Base-by-base conservation (phyloP, 805 yeast genomes). In the Hanseniaspora vineae region DNA sequence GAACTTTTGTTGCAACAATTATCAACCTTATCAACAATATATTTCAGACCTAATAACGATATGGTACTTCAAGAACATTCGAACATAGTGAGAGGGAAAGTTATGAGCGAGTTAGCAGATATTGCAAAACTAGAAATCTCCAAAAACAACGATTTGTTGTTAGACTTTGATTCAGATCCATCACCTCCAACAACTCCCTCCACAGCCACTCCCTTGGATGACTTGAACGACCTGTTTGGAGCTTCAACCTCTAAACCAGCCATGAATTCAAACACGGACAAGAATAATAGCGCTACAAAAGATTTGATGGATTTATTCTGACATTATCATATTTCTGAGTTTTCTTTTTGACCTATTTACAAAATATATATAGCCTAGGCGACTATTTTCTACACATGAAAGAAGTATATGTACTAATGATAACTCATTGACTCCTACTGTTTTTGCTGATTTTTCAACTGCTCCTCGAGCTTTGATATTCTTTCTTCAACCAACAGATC, bases 1-100 rank as follows among this genome's bases (percentile, higher is more conserved):
- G 77, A 80, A 40, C 81, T 78, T 52, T 71, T 92, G 45, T 59
- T 90, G 31, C 60, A 68, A n/a, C 95, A 90, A 59, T 66, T 90
- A 48, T 80, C 94, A 2, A 82, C 92, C 9, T 72, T 92, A 51
- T 81, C 96, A 37, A 86, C 97, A 0, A 92, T 92, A 2, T 86
- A 86, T 59, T 94, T 84, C 64, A 83, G 82, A 59, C 95, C 97
- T 13, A 40, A 12, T 78, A 84, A 5, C 68, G 77, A 17, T 82
- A 19, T 19, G 17, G 14, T 20, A 19, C 13, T 40, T 3, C 31
- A 20, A 23, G 60, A 66, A 20, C 55, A 54, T 12, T 55, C 58
- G n/a, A 63, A 59, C 42, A 54, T 58, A 9, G 57, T 65, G 9
- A 71, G 70, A 46, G 70, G 71, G 40, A 76, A 76, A 49, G 80